These are phyloP conservation scores for Fusarium virguliforme DNA, from an alignment of 2,329 filamentous ascomycete genomes.

Conservation along the genomic window DNA sequence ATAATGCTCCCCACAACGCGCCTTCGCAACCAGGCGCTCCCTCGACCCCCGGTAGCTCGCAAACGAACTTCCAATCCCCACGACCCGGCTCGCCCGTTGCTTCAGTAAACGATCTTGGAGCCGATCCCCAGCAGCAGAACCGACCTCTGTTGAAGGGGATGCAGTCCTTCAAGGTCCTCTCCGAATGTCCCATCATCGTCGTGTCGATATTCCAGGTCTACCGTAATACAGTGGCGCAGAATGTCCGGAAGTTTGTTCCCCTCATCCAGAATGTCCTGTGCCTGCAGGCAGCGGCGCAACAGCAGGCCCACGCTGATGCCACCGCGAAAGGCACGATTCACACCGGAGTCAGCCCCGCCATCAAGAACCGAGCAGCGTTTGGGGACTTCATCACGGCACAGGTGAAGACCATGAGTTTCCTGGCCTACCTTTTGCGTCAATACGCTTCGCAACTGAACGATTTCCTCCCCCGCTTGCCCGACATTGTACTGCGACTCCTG, in stretches of 20 bases:
- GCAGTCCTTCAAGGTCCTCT: constrained; percentile 98
- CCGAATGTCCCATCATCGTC: constrained; percentile 98
- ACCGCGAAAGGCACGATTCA: constrained; percentile 85
- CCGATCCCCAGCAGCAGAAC: constrained; percentile 85
- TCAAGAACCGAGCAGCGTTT: constrained; percentile 94
- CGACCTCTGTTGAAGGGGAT: constrained; percentile 91
- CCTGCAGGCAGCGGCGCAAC: constrained; percentile 92
- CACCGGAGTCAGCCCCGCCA: constrained; percentile 92
- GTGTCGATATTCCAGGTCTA: constrained; percentile 98
- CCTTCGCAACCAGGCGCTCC: constrained; percentile 71
- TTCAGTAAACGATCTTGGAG: constrained; percentile 84
- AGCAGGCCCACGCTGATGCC: constrained; percentile 91
- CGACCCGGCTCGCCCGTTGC: constrained; percentile 91
- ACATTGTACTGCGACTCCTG: constrained; percentile 90
- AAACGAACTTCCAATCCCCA: constrained; percentile 86
- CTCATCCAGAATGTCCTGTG: constrained; percentile 92
- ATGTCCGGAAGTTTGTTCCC: constrained; percentile 93
- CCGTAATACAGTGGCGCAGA: constrained; percentile 81
- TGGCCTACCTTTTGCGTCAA: constrained; percentile 91
- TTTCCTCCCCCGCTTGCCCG: constrained; percentile 87
- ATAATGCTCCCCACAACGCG: constrained; percentile 76
- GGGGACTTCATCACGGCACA: constrained; percentile 98
- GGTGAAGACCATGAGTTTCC: constrained; percentile 99
- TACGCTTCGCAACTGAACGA: constrained; percentile 90
- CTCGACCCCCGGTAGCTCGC: constrained; percentile 76